These are phyloP conservation scores for Barnettozyma salicaria DNA, from an alignment of 805 yeast genomes.

Conservation along the genomic window DNA sequence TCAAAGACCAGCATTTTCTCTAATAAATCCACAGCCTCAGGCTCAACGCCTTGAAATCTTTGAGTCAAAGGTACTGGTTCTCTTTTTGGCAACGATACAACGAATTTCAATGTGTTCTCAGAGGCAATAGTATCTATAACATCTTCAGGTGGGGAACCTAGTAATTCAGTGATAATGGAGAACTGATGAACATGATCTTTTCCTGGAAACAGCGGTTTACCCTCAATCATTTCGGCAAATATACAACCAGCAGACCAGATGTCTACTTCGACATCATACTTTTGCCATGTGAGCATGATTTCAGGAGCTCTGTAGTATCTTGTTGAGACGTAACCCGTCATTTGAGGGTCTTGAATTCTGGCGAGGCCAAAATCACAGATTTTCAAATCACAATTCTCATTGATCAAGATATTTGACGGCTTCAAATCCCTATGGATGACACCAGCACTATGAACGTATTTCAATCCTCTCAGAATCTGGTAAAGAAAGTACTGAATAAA, in stretches of 20 bases:
- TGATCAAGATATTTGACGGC: constrained; percentile 78
- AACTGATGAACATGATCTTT: constrained; percentile 98
- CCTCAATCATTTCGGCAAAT: constrained; percentile 96
- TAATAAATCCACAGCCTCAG: constrained; percentile 82
- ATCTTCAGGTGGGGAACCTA: constrained; percentile 95
- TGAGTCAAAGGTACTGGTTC: constrained; percentile 86
- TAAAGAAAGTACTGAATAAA: constrained; percentile 95
- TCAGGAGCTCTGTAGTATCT: constrained; percentile 97
- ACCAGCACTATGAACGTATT: constrained; percentile 88
- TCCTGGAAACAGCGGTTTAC: constrained; percentile 95
- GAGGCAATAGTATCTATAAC: constrained; percentile 95
- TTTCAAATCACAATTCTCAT: constrained; percentile 86
- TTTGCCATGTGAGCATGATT: constrained; percentile 98
- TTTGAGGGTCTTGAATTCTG: constrained; percentile 95
- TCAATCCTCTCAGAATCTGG: constrained; percentile 85
- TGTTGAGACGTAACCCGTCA: constrained; percentile 97
- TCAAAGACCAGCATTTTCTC: constrained; percentile 91
- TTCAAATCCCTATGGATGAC: constrained; percentile 87
- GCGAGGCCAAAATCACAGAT: constrained; percentile 95
- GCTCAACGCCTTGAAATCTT: constrained; percentile 72
- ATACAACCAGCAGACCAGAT: constrained; percentile 98
- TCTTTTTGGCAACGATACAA: constrained; percentile 85
- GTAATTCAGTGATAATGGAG: constrained; percentile 88
- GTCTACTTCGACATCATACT: constrained; percentile 93
- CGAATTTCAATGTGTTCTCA: constrained; percentile 91